Base-by-base conservation (phyloP, 345 rosid species). In the Brassica cretica region DNA sequence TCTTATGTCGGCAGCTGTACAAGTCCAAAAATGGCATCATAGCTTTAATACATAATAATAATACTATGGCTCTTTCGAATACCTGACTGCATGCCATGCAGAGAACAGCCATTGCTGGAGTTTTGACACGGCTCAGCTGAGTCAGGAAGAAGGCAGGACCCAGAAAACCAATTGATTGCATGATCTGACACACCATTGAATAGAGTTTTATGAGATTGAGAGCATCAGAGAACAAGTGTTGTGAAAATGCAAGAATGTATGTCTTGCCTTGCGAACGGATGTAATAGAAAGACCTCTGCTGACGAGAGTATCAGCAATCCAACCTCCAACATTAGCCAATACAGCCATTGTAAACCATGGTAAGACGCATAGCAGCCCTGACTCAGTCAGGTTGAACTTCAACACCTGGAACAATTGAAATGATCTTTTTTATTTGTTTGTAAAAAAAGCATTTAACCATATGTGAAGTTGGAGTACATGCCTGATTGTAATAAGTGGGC, bases 21-120 rank as follows among this genome's bases (percentile, higher is more conserved):
- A 64, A 70, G 65, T 72, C 41, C 30, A 11, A 55, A 18, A 39
- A 16, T 29, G 61, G 62, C 41, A 39, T 33, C 66, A 68, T 11
- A 18, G 29, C 65, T 76, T 46, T 60, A 39, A 9, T 41, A 6
- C 37, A 33, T 33, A 21, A 21, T 21, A 33, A 6, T 32, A 35
- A 11, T 30, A 51, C 14, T 21, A 35, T 64, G 77, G 8, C 62
- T 67, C 46, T 67, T 53, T 49, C 5, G 15, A 12, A 33, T 76
- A 94, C 98, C 98, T 94, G 98, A 85, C 97, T 89, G 87, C 97
- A 92, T 61, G 98, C 97, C 98, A 94, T 94, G 86, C 98, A 94
- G 73, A 94, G 82, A 78, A 94, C 98, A 49, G 98, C 98, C 89
- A 94, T 85, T 37, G 91, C 91, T 75, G 98, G 97, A 69, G 97